Evolutionary conservation across 2,329 filamentous ascomycete genomes (phyloP).

Genomic region (Botrytis cinerea): DNA sequence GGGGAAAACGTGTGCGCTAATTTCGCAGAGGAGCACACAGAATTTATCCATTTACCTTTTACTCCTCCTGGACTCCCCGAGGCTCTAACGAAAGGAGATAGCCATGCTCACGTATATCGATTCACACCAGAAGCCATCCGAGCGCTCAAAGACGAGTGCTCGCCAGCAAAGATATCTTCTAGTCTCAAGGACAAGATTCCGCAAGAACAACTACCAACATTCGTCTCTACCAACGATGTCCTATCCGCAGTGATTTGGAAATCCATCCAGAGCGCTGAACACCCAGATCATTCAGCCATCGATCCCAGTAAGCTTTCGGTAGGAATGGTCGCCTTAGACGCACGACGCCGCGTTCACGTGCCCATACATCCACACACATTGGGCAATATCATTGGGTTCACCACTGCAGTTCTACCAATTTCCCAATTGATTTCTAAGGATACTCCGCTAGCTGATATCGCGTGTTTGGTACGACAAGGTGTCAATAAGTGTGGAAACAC

Average conservation of each 20-base stretch:
- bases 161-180: slow-evolving; percentile 17
- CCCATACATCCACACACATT: slow-evolving; percentile 8
- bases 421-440: background rate
- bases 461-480: background rate
- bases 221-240: slow-evolving; percentile 15
- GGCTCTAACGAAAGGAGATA: slow-evolving; percentile 3
- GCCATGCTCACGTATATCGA: slow-evolving; percentile 16
- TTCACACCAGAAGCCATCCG: slow-evolving; percentile 13
- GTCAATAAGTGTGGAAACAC: slow-evolving; percentile 13
- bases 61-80: slow-evolving; percentile 12
- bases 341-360: slow-evolving; percentile 11
- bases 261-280: slow-evolving; percentile 6
- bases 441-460: slow-evolving; percentile 12
- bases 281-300: slow-evolving; percentile 7
- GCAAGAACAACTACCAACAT: slow-evolving; percentile 14
- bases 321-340: background rate
- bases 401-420: slow-evolving; percentile 7
- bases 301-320: slow-evolving; percentile 6
- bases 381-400: slow-evolving; percentile 11
- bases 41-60: slow-evolving; percentile 12
- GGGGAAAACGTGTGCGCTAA: slow-evolving; percentile 5
- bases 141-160: slow-evolving; percentile 15
- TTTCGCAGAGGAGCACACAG: slow-evolving; percentile 2
- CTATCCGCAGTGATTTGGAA: slow-evolving; percentile 18
- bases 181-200: slow-evolving; percentile 9